Evolutionary conservation across 768 basidiomycete species (phyloP), one percentile per base, ranked within the genome.

Genomic region (Pleurotus platypus): DNA sequence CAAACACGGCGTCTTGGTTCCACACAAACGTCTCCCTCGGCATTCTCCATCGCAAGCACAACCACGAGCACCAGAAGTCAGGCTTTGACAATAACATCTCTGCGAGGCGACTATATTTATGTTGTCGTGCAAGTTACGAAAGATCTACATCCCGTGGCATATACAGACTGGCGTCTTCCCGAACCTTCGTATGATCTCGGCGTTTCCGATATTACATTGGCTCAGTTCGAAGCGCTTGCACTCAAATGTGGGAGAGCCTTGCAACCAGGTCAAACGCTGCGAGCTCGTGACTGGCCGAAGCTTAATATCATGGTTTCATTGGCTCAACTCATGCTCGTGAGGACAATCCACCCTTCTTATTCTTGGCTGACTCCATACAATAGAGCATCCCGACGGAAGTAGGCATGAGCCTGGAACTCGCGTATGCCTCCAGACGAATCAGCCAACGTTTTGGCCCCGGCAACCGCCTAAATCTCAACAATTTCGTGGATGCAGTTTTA

Each of bases 111-210:
- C 63, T 96, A 94, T 73, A 75, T 96, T 37, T 87, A 92, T 64
- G 75, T 90, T 48, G 82, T 89, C 35, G 84, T 98, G 7, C 97
- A 99, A 71, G 89, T 98, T 57, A 98, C 97, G 5, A 82, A 86
- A 57, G 97, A 99, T 70, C 72, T 89, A 26, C 84, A 94, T n/a
- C 92, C 97, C 0, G 94, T 99, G 42, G 78, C 91, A 0, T 97
- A 78, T 66, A 74, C 85, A 16, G 81, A 85, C n/a, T 90, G 86
- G 85, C 67, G 76, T 24, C 74, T 99, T 18, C 93, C 94, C 0
- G 80, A 86, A 50, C 72, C 81, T 5, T 81, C 80, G 15, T 83
- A 91, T 61, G 87, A 93, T 61, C 74, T 98, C 16, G 83, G 84
- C 24, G 92, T 98, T 8, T 80, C 86, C 7, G 94, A 98, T 67